A percentile compares a stretch with the other conserved stretches of the same genome.
phyloP scores from a whole-genome alignment of 139 green algal species.

The Chlamydomonas urium region DNA sequence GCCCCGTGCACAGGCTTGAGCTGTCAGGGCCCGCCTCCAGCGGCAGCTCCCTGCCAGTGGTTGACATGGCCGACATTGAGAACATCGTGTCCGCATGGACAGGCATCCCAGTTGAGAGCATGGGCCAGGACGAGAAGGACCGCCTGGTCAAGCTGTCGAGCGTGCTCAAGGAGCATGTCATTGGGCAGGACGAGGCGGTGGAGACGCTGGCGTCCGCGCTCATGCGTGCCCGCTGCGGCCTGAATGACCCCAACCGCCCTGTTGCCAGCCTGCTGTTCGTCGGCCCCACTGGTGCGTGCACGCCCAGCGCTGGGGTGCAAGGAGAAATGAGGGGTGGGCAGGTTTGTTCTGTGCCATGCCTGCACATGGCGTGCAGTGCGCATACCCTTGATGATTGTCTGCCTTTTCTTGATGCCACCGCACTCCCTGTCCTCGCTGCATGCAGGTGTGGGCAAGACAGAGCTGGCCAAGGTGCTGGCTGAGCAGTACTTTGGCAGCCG shows the following conservation, averaged over 20 bases:
- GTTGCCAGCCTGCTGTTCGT: constrained; percentile 96
- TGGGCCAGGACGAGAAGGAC: constrained; percentile 66
- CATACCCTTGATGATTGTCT: too few species aligned
- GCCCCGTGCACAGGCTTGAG: constrained; percentile 48
- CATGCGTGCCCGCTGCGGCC: constrained; percentile 81
- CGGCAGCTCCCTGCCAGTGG: constrained; percentile 19
- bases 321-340: too few species aligned
- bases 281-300: constrained; percentile 77
- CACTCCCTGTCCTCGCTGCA: too few species aligned
- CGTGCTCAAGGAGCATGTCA: constrained; percentile 38
- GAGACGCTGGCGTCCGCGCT: constrained; percentile 85
- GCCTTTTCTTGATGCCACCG: too few species aligned
- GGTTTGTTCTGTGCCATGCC: too few species aligned
- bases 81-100: constrained; percentile 85
- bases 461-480: constrained; percentile 93
- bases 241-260: constrained; percentile 84
- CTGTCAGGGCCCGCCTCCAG: constrained; percentile 29
- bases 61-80: constrained; percentile 72
- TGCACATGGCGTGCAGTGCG: too few species aligned
- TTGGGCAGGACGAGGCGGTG: constrained; percentile 88
- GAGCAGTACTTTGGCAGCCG: constrained; percentile 60
- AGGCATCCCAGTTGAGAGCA: constrained; percentile 81
- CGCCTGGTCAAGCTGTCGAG: constrained; percentile 47
- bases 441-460: constrained; percentile 94
- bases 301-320: background rate